Percentiles rank a stretch among this genome's conserved stretches.
Conservation (phyloP, 2,329 filamentous ascomycete genomes). For the Aspergillus phoenicis region DNA sequence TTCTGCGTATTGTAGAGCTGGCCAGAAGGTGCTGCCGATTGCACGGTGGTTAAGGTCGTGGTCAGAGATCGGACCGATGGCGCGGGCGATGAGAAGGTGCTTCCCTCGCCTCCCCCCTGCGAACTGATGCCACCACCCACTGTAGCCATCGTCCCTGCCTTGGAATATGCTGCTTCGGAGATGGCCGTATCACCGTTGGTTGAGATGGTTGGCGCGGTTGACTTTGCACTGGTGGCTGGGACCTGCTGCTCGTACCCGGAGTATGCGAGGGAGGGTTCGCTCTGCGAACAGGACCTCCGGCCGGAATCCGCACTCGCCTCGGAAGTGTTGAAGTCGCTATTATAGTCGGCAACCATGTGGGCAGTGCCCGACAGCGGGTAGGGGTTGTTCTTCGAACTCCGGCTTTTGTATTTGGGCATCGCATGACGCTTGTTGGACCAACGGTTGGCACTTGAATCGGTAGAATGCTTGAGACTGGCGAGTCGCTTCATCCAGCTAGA, state of each 20-base stretch:
- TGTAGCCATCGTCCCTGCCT: constrained; percentile 72
- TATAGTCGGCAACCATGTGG: constrained; percentile 42
- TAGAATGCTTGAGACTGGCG: constrained; percentile 78
- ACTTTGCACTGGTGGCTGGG: constrained; percentile 67
- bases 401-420: constrained; percentile 58
- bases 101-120: constrained; percentile 67
- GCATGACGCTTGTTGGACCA: constrained; percentile 43
- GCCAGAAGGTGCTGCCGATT: constrained; percentile 60
- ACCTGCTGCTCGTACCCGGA: constrained; percentile 64
- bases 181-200: constrained; percentile 76
- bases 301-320: constrained; percentile 55
- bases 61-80: constrained; percentile 67
- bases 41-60: constrained; percentile 67
- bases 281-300: constrained; percentile 56
- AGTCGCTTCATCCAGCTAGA: constrained; percentile 93
- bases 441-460: constrained; percentile 51
- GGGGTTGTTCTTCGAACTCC: constrained; percentile 74
- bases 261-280: constrained; percentile 62
- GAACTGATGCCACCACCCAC: constrained; percentile 65
- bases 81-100: constrained; percentile 67
- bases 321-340: constrained; percentile 49
- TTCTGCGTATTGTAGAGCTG: constrained; percentile 43
- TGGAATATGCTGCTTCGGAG: constrained; percentile 76
- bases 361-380: constrained; percentile 78
- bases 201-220: constrained; percentile 76